Conservation (phyloP, 495 filamentous ascomycete species). For the Astrothelium subdiscretum region DNA sequence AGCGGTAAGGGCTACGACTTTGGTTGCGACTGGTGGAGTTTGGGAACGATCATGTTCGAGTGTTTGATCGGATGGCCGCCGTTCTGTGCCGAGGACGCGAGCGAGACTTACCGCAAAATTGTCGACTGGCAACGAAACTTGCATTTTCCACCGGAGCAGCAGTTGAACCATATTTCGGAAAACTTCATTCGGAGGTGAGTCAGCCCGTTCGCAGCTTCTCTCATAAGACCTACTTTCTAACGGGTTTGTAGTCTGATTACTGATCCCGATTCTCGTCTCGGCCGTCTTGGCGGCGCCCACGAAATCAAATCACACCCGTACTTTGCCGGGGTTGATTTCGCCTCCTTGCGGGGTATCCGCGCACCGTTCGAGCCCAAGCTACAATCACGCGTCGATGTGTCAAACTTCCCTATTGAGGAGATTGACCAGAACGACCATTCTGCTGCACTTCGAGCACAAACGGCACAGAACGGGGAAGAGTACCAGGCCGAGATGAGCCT, state of each 20-base stretch:
- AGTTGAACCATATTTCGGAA: slow-evolving; percentile 76
- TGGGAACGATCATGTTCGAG: slow-evolving; percentile 99
- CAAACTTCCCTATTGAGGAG: slow-evolving; percentile 97
- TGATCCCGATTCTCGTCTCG: slow-evolving; percentile 81
- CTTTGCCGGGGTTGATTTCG: slow-evolving; percentile 93
- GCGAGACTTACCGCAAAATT: slow-evolving; percentile 98
- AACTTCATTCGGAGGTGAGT: slow-evolving; percentile 71
- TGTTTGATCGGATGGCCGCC: slow-evolving; percentile 98
- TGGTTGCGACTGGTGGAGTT: slow-evolving; percentile 97
- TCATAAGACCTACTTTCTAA: not conserved
- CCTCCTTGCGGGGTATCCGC: slow-evolving; percentile 77
- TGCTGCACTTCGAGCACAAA: slow-evolving; percentile 55
- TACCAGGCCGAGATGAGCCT: slow-evolving; percentile 76
- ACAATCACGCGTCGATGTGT: slow-evolving; percentile 85
- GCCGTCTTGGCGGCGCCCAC: slow-evolving; percentile 62
- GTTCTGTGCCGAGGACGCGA: slow-evolving; percentile 95
- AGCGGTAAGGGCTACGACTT: slow-evolving; percentile 89
- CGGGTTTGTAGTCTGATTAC: slow-evolving; percentile 62
- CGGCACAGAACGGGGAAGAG: slow-evolving; percentile 45
- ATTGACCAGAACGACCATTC: slow-evolving; percentile 86
- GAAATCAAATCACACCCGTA: slow-evolving; percentile 91
- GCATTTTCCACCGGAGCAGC: slow-evolving; percentile 93
- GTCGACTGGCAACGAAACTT: slow-evolving; percentile 93
- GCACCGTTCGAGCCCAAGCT: slow-evolving; percentile 93
- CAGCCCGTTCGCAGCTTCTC: not conserved